These are phyloP conservation scores for Aspergillus cristatus DNA, from an alignment of 495 filamentous ascomycete genomes.

Conservation along the genomic window DNA sequence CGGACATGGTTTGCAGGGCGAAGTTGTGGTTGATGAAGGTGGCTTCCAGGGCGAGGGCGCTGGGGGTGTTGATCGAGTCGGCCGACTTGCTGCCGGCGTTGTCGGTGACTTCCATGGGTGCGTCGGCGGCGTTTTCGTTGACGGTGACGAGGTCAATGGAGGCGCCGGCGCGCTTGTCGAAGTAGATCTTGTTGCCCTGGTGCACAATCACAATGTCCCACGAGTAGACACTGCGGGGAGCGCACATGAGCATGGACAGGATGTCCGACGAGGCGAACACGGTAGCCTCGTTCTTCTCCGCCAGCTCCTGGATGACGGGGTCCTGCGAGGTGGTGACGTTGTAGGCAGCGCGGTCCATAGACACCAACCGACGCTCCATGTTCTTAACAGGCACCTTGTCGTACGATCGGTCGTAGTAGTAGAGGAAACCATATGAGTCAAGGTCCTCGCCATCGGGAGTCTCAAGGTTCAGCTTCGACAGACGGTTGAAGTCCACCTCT, in stretches of 20 bases:
- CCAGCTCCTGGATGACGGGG: slow-evolving; percentile 91
- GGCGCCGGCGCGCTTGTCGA: slow-evolving; percentile 93
- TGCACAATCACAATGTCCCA: slow-evolving; percentile 93
- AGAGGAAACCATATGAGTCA: slow-evolving; percentile 89
- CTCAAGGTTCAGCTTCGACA: slow-evolving; percentile 91
- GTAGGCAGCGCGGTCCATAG: slow-evolving; percentile 89
- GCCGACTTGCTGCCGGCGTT: slow-evolving; percentile 61
- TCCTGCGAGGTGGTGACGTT: slow-evolving; percentile 95
- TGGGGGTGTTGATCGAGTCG: slow-evolving; percentile 84
- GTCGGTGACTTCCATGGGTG: slow-evolving; percentile 81
- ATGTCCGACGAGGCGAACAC: slow-evolving; percentile 96
- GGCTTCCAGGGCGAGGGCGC: slow-evolving; percentile 85
- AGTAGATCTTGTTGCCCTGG: slow-evolving; percentile 91
- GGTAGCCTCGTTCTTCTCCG: slow-evolving; percentile 92
- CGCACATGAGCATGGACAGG: slow-evolving; percentile 98
- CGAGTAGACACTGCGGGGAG: slow-evolving; percentile 87
- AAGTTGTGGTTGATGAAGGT: slow-evolving; percentile 99
- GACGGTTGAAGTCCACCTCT: slow-evolving; percentile 95
- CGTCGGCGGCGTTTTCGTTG: slow-evolving; percentile 98
- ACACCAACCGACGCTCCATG: slow-evolving; percentile 72
- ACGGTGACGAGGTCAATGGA: slow-evolving; percentile 95
- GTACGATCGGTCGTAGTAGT: slow-evolving; percentile 93
- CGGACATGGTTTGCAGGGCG: slow-evolving; percentile 81
- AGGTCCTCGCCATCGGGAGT: slow-evolving; percentile 90
- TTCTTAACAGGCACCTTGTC: slow-evolving; percentile 87